Evolutionary conservation across 305 asterid species (phyloP), one percentile per base, ranked within the genome.

Genomic region (Fraxinus sp.): DNA sequence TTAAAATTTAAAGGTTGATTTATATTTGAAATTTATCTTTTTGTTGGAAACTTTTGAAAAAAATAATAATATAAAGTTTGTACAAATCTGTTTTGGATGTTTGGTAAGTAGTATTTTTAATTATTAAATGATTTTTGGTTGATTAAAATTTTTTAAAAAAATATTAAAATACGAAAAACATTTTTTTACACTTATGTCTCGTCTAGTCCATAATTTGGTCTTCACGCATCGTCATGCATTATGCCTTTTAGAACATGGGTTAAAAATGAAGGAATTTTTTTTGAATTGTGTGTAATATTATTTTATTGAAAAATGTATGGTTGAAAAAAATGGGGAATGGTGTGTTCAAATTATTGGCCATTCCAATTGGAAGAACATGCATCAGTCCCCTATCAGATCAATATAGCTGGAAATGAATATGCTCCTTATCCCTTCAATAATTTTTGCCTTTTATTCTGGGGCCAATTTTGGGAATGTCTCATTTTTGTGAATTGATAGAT

Each of bases 331-430:
- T 10, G 14, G 1, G 52, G 52, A 10, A 71, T 32, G 76, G 10
- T 18, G 24, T 70, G 41, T 70, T 11, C 35, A 70, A 70, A 70
- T 32, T 30, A 5, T 70, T 39, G 44, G 24, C 24, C 41, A 70
- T 66, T 26, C n/a, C 37, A 24, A 4, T 10, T 66, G 14, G 6
- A 30, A 32, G 22, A 13, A 5, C 22, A 83, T 81, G 86, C 84
- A 41, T 2, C 8, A 79, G 81, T 78, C 85, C 22, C 59, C 82
- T 80, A 49, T 86, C 87, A 74, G 44, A 84, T 79, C 72, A 80
- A 73, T 70, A 72, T 74, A 26, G 70, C 80, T 36, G 82, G 85
- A 68, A 78, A 70, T 49, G 77, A 35, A 82, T 33, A 16, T 70
- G 49, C 30, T 11, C 10, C 82, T 73, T 79, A 68, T 82, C 84